Evolutionary conservation across 164 flowering plant species (phyloP).

Genomic region (Cinnamomum chago): DNA sequence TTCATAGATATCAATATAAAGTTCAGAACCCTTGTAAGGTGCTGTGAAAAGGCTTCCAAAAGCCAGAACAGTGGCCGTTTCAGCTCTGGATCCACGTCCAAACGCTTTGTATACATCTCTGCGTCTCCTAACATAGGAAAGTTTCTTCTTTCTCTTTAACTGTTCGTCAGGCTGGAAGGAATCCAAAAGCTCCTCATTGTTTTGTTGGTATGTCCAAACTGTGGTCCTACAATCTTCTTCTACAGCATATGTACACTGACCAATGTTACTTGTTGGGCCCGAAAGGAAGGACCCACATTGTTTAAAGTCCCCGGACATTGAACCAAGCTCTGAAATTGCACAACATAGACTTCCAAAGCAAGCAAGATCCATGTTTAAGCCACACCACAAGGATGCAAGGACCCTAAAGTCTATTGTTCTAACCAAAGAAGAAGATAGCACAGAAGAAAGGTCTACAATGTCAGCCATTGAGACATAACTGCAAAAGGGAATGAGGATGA

Average conservation of each 20-base stretch:
- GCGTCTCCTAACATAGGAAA: constrained; percentile 60
- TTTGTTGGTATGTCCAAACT: constrained; percentile 79
- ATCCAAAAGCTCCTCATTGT: constrained; percentile 51
- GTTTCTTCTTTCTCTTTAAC: constrained; percentile 61
- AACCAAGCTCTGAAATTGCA: constrained; percentile 14
- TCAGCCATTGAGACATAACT: constrained; percentile 93
- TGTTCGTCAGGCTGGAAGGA: constrained; percentile 84
- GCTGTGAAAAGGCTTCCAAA: constrained; percentile 89
- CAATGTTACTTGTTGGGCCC: constrained; percentile 44
- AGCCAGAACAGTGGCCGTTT: constrained; percentile 55
- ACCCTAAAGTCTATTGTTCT: constrained; percentile 61
- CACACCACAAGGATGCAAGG: constrained; percentile 66
- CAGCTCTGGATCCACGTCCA: constrained; percentile 74
- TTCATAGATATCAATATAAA: constrained; percentile 66
- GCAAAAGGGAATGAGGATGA: constrained; percentile 17
- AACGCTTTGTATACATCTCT: constrained; percentile 61
- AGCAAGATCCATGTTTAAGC: constrained; percentile 27
- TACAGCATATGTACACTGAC: constrained; percentile 62
- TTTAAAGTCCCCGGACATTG: constrained; percentile 36
- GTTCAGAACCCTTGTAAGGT: constrained; percentile 77
- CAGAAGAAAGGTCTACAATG: constrained; percentile 62
- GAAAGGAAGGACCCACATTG: constrained; percentile 74
- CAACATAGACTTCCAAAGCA: constrained; percentile 33
- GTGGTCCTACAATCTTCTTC: constrained; percentile 79
- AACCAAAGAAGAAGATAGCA: constrained; percentile 42